Evolutionary conservation across 305 asterid genomes (phyloP).

Genomic region (Fraxinus albicans): DNA sequence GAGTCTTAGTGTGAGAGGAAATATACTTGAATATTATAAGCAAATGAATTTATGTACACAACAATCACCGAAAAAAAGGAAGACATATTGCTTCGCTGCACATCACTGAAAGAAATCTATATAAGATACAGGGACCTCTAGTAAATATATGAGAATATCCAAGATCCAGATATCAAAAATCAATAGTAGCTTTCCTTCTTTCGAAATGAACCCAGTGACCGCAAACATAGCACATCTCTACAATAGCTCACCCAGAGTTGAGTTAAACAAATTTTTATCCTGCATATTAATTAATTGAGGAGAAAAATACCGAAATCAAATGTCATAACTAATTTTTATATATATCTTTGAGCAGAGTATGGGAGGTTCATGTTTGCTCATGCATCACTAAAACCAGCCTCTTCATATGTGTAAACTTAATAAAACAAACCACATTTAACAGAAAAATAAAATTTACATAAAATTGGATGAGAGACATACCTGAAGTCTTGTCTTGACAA

Average conservation of each 20-base stretch:
- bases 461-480: constrained; percentile 35
- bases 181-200: not conserved
- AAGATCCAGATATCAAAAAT: not conserved
- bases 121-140: not conserved
- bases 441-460: not conserved
- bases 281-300: not conserved
- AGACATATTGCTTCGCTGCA: not conserved
- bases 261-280: not conserved
- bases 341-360: not conserved
- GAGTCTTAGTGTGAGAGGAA: not conserved
- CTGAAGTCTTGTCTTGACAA: constrained; percentile 89
- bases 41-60: not conserved
- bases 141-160: not conserved
- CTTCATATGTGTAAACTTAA: not conserved
- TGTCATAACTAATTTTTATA: not conserved
- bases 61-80: not conserved
- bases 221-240: not conserved
- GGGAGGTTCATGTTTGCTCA: constrained; percentile 1
- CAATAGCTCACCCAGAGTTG: not conserved
- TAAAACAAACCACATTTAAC: constrained; percentile 1
- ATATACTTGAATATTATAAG: not conserved
- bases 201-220: not conserved
- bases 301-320: not conserved
- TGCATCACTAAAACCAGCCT: not conserved
- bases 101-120: not conserved